A percentile compares a stretch with the other conserved stretches of the same genome.
These are phyloP conservation scores for Pecoramyces ruminantium DNA, from an alignment of 192 early-diverging fungal genomes.

Conservation along the genomic window DNA sequence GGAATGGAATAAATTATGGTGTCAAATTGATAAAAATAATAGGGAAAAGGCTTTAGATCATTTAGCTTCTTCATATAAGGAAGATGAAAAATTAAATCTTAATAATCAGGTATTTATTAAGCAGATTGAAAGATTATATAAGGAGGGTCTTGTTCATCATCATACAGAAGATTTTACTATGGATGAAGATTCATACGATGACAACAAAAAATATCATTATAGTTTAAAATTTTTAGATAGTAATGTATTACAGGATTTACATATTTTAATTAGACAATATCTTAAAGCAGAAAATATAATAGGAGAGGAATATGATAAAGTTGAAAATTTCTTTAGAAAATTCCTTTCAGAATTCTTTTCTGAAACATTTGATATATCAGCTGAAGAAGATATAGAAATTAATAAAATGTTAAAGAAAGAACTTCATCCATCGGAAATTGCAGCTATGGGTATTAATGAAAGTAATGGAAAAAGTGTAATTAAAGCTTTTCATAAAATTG, in stretches of 20 bases:
- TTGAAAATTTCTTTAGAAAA: background rate
- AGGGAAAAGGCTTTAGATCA: constrained; percentile 89
- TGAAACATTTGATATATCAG: background rate
- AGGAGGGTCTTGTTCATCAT: constrained; percentile 12
- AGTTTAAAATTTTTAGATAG: background rate
- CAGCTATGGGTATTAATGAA: background rate
- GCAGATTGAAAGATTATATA: constrained; percentile 73
- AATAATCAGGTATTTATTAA: constrained; percentile 54
- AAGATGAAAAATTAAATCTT: constrained; percentile 62
- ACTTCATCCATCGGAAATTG: background rate
- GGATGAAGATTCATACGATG: background rate
- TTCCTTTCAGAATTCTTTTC: background rate
- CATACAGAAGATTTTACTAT: background rate
- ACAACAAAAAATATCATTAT: background rate
- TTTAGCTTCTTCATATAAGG: constrained; percentile 80
- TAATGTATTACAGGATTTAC: background rate
- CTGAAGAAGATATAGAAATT: background rate
- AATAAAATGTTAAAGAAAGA: background rate
- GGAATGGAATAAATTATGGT: constrained; percentile 94
- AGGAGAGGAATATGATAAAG: background rate
- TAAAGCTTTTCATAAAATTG: background rate
- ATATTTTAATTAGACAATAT: background rate
- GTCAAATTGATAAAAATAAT: constrained; percentile 82
- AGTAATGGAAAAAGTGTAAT: background rate
- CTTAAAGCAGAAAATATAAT: background rate